Evolutionary conservation across 495 filamentous ascomycete species (phyloP), one percentile per base, ranked within the genome.

Genomic region (Penicillium ochrochloron): DNA sequence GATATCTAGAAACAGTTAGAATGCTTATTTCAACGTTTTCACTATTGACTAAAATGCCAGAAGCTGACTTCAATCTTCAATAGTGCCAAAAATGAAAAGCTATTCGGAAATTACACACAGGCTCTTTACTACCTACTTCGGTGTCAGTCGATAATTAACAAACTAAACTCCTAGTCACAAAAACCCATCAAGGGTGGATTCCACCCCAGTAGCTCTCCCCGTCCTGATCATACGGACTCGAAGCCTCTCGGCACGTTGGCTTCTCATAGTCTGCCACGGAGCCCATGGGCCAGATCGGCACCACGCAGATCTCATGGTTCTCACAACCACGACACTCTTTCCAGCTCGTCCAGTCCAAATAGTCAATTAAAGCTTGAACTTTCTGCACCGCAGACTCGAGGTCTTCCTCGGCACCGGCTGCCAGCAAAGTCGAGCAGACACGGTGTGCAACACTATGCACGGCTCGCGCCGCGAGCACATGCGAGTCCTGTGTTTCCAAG

Each of bases 241-340:
- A 63, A 12, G 59, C 66, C 63, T 79, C 76, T 48, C 66, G 69
- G 61, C 86, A 88, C 46, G 74, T 72, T 1, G 87, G 87, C 21
- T 78, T 70, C 29, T 80, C 69, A 66, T 86, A 82, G 61, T 89
- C 86, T 21, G 84, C 76, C 0, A 76, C 66, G 0, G 79, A 79
- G 0, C 88, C 88, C 68, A 82, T 78, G 0, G 88, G 89, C 86
- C 88, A 90, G 70, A 90, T 86, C 0, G 89, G 84, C 3, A 88
- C 67, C n/a, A 88, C 80, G 73, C 88, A 90, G n/a, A 87, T 77
- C 71, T 90, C 85, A 60, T 87, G 82, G 19, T 75, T 71, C 0
- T 61, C 71, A 61, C 88, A 90, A 17, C 74, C 75, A 5, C 76
- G 74, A 60, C 88, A 89, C 52, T 84, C 74, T 66, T 87, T 88